A percentile compares a stretch with the other conserved stretches of the same genome.
Conservation (phyloP, 495 filamentous ascomycete genomes). For the Darksidea phi region DNA sequence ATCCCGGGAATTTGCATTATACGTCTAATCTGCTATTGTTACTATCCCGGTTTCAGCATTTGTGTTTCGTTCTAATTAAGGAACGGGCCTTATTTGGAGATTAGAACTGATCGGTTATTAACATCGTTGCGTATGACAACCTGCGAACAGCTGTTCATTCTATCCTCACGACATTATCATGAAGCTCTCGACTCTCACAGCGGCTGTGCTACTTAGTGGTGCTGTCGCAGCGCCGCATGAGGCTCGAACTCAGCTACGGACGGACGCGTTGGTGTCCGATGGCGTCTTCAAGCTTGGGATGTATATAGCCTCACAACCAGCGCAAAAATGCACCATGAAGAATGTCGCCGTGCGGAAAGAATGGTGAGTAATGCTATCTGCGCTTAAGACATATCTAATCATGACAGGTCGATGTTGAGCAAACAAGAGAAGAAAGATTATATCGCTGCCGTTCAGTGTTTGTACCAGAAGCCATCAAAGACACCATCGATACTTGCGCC, state of each 20-base stretch:
- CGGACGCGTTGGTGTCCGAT: constrained; percentile 32
- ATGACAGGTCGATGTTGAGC: constrained; percentile 51
- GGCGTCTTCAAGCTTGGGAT: constrained; percentile 36
- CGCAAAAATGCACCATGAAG: constrained; percentile 37
- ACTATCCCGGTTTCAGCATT: constrained; percentile 15
- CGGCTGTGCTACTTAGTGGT: constrained; percentile 10
- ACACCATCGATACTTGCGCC: constrained; percentile 46
- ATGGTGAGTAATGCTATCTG: constrained; percentile 37
- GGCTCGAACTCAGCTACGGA: constrained; percentile 9
- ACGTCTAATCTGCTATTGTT: constrained; percentile 7
- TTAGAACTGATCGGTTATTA: neutral
- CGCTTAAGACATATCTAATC: constrained; percentile 4
- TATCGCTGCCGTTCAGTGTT: constrained; percentile 63
- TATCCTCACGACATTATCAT: constrained; percentile 7
- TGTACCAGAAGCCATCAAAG: constrained; percentile 53
- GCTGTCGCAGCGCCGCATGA: constrained; percentile 26
- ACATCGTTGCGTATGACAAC: neutral
- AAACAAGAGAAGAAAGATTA: constrained; percentile 55
- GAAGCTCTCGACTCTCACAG: constrained; percentile 18
- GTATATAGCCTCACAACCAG: constrained; percentile 15
- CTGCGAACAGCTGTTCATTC: constrained; percentile 8
- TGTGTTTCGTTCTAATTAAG: constrained; percentile 24
- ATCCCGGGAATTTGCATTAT: neutral
- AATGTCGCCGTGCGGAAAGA: constrained; percentile 42
- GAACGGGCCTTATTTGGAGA: neutral